phyloP scores from a whole-genome alignment of 1,284 basidiomycete species.

The Fomitiporia mediterranea region DNA sequence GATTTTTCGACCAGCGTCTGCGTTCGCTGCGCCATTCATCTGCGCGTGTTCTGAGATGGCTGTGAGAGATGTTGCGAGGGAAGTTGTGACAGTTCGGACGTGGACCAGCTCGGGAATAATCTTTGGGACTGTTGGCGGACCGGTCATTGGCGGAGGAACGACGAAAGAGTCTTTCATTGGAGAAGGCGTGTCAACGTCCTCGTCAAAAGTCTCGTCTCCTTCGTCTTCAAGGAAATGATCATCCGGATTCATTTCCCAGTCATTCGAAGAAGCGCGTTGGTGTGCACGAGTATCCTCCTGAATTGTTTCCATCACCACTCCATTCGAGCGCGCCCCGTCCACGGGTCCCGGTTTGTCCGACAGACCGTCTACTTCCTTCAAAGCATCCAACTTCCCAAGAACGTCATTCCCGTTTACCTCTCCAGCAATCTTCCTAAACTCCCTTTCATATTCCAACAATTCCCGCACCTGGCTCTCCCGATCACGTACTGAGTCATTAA shows the following conservation, averaged over 20 bases:
- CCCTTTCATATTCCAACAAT: constrained; percentile 69
- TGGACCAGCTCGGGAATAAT: constrained; percentile 60
- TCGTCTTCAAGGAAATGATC: constrained; percentile 37
- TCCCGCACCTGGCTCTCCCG: constrained; percentile 74
- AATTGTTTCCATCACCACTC: constrained; percentile 35
- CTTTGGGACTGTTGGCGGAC: constrained; percentile 48
- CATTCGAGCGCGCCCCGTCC: constrained; percentile 23
- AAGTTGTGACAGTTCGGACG: constrained; percentile 64
- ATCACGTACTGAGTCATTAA: constrained; percentile 69
- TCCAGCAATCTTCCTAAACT: constrained; percentile 69
- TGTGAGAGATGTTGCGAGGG: constrained; percentile 66
- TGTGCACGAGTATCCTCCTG: constrained; percentile 42
- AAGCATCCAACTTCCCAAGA: constrained; percentile 61
- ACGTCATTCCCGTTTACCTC: constrained; percentile 72
- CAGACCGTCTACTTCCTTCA: constrained; percentile 46
- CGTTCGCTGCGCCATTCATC: constrained; percentile 74
- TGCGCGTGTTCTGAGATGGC: constrained; percentile 82
- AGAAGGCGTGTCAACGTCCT: constrained; percentile 32
- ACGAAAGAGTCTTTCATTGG: constrained; percentile 51
- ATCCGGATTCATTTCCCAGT: constrained; percentile 62
- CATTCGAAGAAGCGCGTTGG: constrained; percentile 30
- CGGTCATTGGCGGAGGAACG: constrained; percentile 40
- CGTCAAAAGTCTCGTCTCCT: constrained; percentile 39
- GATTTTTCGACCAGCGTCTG: constrained; percentile 77
- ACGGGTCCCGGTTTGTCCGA: constrained; percentile 33